phyloP scores from a whole-genome alignment of 257 asterid species.

The Solanum boliviense region DNA sequence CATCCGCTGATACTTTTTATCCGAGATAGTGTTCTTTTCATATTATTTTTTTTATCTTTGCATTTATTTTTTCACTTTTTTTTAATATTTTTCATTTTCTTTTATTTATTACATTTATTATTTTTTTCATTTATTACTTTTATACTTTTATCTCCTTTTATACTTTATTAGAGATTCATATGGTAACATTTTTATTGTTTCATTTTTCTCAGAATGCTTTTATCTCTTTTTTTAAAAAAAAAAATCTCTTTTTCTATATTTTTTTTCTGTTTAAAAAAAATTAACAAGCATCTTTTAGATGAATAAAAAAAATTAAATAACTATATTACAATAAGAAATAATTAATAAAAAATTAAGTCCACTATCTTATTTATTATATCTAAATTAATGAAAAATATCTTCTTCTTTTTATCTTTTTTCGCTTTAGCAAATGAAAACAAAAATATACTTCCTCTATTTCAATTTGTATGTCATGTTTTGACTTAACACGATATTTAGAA shows the following conservation, averaged over 20 bases:
- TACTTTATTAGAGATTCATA: background rate
- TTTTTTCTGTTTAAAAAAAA: too few relatives aligned
- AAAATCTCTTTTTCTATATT: background rate
- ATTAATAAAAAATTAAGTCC: background rate
- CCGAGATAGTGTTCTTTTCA: background rate
- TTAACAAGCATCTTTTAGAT: background rate
- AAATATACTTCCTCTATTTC: too few relatives aligned
- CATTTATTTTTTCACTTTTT: too few relatives aligned
- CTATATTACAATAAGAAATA: background rate
- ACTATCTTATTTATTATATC: background rate
- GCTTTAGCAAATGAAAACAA: too few relatives aligned
- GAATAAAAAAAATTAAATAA: too few relatives aligned
- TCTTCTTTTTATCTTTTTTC: too few relatives aligned
- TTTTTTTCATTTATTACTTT: background rate
- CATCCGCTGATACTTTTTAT: background rate
- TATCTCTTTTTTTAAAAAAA: background rate
- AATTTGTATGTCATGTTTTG: too few relatives aligned
- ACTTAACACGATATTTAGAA: too few relatives aligned
- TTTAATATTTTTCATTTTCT: too few relatives aligned
- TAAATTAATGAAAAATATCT: too few relatives aligned
- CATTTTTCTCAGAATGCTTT: background rate
- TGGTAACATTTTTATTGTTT: background rate
- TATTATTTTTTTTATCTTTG: too few relatives aligned
- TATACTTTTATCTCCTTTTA: background rate
- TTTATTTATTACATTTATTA: too few relatives aligned